Evolutionary conservation across 2,329 filamentous ascomycete species (phyloP).

Genomic region (Polytolypa hystricis): DNA sequence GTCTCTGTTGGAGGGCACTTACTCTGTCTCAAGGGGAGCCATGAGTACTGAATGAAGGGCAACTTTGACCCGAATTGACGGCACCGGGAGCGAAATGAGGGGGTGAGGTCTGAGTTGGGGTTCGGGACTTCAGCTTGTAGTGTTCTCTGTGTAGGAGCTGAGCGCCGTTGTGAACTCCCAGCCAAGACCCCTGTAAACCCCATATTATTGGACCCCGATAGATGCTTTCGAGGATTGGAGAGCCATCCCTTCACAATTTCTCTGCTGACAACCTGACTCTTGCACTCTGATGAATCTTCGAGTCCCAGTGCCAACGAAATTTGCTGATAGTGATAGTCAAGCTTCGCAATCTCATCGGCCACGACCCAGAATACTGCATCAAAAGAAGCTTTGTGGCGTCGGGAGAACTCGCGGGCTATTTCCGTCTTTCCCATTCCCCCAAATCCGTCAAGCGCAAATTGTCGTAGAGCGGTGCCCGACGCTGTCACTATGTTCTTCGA

Average conservation of each 20-base stretch:
- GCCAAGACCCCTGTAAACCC: too few relatives aligned
- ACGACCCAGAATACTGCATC: slow-evolving; percentile 24
- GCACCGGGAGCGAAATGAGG: too few relatives aligned
- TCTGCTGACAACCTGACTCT: slow-evolving; percentile 14
- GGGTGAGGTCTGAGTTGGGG: too few relatives aligned
- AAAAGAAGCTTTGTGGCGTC: slow-evolving; percentile 14
- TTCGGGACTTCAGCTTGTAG: too few relatives aligned
- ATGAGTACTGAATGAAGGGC: too few relatives aligned
- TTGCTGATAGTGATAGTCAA: slow-evolving; percentile 16
- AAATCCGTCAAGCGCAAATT: slow-evolving; percentile 17
- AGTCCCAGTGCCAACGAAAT: slow-evolving; percentile 18
- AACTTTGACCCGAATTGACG: too few relatives aligned
- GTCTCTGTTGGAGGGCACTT: too few relatives aligned
- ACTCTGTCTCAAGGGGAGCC: too few relatives aligned
- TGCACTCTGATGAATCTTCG: slow-evolving; percentile 15
- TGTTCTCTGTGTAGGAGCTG: too few relatives aligned
- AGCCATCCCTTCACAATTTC: slow-evolving; percentile 19
- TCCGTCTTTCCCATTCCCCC: slow-evolving; percentile 20
- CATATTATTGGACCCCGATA: slow-evolving; percentile 4
- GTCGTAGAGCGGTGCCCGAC: slow-evolving; percentile 9
- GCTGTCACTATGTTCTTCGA: slow-evolving; percentile 11
- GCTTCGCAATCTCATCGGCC: slow-evolving; percentile 18
- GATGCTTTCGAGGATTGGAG: slow-evolving; percentile 10
- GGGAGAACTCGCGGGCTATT: slow-evolving; percentile 19
- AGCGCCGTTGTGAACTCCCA: too few relatives aligned